Percentiles rank a stretch among this genome's conserved stretches.
Conservation (phyloP, 225 moss, liverwort and hornwort genomes). For the Physcomitrium patens region DNA sequence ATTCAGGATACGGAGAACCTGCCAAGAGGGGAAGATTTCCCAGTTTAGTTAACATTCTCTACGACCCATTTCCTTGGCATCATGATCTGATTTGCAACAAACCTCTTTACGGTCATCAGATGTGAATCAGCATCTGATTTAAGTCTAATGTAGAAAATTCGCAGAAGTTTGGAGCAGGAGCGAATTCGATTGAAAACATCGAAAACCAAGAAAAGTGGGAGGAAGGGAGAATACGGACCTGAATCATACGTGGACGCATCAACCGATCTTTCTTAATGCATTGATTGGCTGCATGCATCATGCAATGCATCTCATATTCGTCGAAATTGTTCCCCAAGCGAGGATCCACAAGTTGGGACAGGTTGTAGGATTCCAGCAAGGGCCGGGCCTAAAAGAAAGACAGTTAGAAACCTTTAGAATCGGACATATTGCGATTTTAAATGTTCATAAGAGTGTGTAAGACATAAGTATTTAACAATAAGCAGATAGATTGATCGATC, state of each 20-base stretch:
- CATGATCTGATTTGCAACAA: background rate
- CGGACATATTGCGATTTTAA: background rate
- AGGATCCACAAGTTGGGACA: slow-evolving; percentile 50
- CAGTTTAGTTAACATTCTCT: too few relatives aligned
- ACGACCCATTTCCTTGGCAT: background rate
- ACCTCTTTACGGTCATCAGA: too few relatives aligned
- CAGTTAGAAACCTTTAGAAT: background rate
- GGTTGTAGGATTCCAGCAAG: slow-evolving; percentile 48
- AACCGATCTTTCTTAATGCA: slow-evolving; percentile 62
- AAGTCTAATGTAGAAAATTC: too few relatives aligned
- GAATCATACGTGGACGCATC: slow-evolving; percentile 68
- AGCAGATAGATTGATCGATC: background rate
- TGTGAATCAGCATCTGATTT: too few relatives aligned
- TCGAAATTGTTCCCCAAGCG: slow-evolving; percentile 54
- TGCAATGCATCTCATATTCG: slow-evolving; percentile 67
- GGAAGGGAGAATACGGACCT: slow-evolving; percentile 39
- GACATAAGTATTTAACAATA: too few relatives aligned
- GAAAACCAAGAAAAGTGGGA: background rate
- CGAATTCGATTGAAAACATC: background rate
- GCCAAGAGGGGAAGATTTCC: background rate
- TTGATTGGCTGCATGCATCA: slow-evolving; percentile 70
- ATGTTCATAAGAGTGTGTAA: too few relatives aligned
- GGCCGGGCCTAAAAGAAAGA: slow-evolving; percentile 56
- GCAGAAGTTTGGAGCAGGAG: background rate
- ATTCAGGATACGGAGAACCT: slow-evolving; percentile 55